Base-by-base conservation (phyloP, 352 stramenopile species). In the Pythium aphanidermatum region DNA sequence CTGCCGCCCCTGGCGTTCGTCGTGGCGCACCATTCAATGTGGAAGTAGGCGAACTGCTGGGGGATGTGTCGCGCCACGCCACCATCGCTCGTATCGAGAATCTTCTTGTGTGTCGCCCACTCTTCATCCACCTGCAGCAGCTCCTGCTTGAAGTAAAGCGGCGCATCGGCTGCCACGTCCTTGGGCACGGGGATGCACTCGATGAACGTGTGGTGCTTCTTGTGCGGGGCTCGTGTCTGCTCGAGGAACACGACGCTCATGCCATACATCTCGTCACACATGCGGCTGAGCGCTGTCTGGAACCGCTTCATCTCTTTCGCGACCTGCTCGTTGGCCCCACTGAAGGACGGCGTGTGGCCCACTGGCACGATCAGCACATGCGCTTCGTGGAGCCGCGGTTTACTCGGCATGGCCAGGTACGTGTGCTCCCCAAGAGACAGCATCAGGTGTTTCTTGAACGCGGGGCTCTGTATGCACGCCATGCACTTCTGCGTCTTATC, bases 71-170 rank as follows among this genome's bases (percentile, higher is more conserved):
- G 69, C 46, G 69, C 70, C 26, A 91, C 58, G 3, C 75, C 75
- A 7, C 71, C 70, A 31, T 77, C 67, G 35, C 48, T 71, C 8
- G 76, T 90, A 44, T 88, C 68, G 42, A 93, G 79, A 38, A 93
- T 74, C 52, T 86, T 84, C 46, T 85, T 82, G 59, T 93, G 82
- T 13, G 77, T 88, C 20, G 68, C 60, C 79, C 79, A 93, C 46
- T 90, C 81, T 30, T 77, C 69, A 48, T 88, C 70, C 3, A 68
- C 76, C 23, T 91, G 70, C 61, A 83, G 55, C 9, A 93, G 60
- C 35, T 89, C 82, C 46, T 93, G 82, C 60, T 87, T 91, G 46
- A 93, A 90, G 34, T 84, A 91, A 41, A 93, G 39, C 16, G 82
- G 76, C 20, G 66, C 74, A 46, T 90, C 77, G 17, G 74, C 31